Evolutionary conservation across 2,329 filamentous ascomycete species (phyloP).

Genomic region (Achaetomium macrosporum): DNA sequence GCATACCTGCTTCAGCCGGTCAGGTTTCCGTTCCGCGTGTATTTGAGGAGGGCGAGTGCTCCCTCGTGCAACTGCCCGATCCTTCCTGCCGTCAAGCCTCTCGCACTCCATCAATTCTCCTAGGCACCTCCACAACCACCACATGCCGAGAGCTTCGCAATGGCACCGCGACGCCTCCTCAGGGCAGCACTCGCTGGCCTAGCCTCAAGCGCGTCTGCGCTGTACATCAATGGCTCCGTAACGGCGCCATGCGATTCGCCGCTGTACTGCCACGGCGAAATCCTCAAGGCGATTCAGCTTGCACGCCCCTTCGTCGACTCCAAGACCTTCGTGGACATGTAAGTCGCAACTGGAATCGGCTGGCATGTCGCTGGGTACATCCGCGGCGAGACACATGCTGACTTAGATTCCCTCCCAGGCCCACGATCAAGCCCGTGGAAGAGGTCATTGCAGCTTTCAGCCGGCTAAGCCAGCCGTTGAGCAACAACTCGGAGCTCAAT

Average conservation of each 20-base stretch:
- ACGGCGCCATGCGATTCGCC: slow-evolving; percentile 61
- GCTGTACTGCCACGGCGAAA: slow-evolving; percentile 61
- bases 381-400: slow-evolving; percentile 13
- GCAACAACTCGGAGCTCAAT: slow-evolving; percentile 57
- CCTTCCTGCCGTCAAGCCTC: background rate
- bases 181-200: slow-evolving; percentile 27
- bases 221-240: slow-evolving; percentile 56
- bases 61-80: background rate
- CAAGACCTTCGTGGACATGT: slow-evolving; percentile 68
- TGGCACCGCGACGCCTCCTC: slow-evolving; percentile 16
- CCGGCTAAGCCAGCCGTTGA: slow-evolving; percentile 53
- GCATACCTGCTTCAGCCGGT: background rate
- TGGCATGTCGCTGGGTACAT: background rate
- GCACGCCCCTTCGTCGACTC: slow-evolving; percentile 60
- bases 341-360: slow-evolving; percentile 27
- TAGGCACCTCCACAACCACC: background rate
- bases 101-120: background rate
- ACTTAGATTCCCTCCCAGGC: slow-evolving; percentile 35
- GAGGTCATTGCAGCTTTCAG: slow-evolving; percentile 58
- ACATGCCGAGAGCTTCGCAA: slow-evolving; percentile 1
- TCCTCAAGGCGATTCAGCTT: slow-evolving; percentile 57
- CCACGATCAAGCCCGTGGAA: slow-evolving; percentile 52
- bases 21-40: background rate
- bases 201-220: slow-evolving; percentile 32
- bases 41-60: background rate